Conservation (phyloP, 1,139 yeast genomes). For the Martiniozyma asiatica region DNA sequence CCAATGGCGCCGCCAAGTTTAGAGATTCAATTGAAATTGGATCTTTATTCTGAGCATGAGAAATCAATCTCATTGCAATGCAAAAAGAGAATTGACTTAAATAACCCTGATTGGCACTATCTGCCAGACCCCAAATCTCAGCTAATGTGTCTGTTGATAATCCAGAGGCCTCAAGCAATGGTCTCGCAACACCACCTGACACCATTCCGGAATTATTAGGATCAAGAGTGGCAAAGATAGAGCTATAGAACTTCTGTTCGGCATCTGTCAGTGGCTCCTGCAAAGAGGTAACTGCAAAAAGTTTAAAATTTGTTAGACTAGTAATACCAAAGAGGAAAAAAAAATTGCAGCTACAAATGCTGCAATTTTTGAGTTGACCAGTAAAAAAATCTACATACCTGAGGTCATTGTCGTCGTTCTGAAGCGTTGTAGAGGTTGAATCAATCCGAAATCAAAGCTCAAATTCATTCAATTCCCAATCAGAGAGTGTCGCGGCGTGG, state of each 20-base stretch:
- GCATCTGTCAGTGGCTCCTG: conserved; percentile 49
- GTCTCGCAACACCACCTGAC: conserved; percentile 84
- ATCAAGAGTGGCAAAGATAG: conserved; percentile 69
- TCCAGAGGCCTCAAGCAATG: conserved; percentile 78
- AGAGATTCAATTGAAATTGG: conserved; percentile 30
- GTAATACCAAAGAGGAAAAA: no score
- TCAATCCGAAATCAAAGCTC: no score
- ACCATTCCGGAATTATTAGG: conserved; percentile 69
- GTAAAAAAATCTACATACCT: no score
- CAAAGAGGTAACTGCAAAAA: no score
- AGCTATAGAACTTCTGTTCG: conserved; percentile 64
- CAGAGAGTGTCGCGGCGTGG: no score
- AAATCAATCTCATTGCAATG: conserved; percentile 79
- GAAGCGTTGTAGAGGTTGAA: no score
- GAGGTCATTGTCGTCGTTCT: no score
- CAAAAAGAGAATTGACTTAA: conserved; percentile 74
- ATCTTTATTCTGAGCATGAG: conserved; percentile 72
- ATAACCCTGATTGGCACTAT: conserved; percentile 73
- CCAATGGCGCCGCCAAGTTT: conserved; percentile 46
- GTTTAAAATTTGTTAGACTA: no score
- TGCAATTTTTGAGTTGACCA: no score
- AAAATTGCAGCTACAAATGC: no score
- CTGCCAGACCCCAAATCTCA: conserved; percentile 91
- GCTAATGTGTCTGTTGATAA: conserved; percentile 70
- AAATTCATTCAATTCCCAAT: no score